Conservation (phyloP, 345 rosid genomes). For the Angophora floribunda region DNA sequence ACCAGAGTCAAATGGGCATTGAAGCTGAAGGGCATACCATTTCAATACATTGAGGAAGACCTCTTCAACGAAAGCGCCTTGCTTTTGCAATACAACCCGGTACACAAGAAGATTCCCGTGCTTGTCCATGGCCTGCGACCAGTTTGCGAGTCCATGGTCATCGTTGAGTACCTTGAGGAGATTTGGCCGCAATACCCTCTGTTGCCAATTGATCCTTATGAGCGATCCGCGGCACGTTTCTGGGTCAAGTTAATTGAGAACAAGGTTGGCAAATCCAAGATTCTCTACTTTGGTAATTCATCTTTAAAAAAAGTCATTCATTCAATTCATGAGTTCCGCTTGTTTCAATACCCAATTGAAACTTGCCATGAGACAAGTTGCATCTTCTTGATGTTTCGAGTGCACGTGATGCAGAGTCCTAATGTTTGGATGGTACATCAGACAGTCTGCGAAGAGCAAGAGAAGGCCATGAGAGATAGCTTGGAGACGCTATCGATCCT, state of each 20-base stretch:
- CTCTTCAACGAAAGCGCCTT: conserved; percentile 9
- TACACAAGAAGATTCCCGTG: conserved; percentile 20
- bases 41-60: conserved; percentile 12
- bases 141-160: conserved; percentile 16
- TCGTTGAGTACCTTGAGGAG: conserved; percentile 23
- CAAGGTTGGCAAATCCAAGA: background rate
- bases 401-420: background rate
- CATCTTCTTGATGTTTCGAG: background rate
- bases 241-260: conserved; percentile 20
- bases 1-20: conserved; percentile 18
- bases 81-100: conserved; percentile 16
- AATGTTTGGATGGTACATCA: background rate
- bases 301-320: background rate
- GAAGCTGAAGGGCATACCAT: conserved; percentile 18
- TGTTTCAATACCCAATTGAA: background rate
- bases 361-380: background rate
- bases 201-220: conserved; percentile 11
- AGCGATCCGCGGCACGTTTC: conserved; percentile 12
- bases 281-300: background rate
- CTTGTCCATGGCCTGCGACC: conserved; percentile 20
- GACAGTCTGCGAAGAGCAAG: background rate
- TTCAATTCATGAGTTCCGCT: background rate
- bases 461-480: background rate
- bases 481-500: background rate
- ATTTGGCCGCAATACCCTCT: conserved; percentile 13